A percentile compares a stretch with the other conserved stretches of the same genome.
phyloP scores from a whole-genome alignment of 495 filamentous ascomycete genomes.

The Hypoxylon cercidicola region DNA sequence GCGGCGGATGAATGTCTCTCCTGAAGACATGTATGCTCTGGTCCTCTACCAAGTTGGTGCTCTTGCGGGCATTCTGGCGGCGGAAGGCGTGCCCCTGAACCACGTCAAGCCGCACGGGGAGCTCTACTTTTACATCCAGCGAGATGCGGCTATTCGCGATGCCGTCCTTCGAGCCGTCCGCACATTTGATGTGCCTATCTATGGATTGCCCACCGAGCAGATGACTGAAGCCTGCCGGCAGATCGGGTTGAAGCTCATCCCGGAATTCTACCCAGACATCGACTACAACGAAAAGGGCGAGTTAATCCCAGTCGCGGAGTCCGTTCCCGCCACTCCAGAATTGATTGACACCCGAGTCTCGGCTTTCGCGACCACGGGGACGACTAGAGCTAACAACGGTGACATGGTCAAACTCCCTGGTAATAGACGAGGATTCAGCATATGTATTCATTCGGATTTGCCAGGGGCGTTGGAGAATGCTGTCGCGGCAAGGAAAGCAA shows the following conservation, averaged over 20 bases:
- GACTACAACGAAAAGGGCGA: constrained; percentile 61
- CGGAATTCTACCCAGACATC: constrained; percentile 68
- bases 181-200: constrained; percentile 63
- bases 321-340: constrained; percentile 21
- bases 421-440: constrained; percentile 33
- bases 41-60: constrained; percentile 70
- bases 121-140: constrained; percentile 67
- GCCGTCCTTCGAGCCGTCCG: constrained; percentile 62
- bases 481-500: constrained; percentile 23
- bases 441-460: constrained; percentile 45
- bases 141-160: constrained; percentile 59
- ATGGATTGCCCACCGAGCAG: constrained; percentile 63
- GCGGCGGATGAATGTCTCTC: constrained; percentile 63
- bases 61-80: constrained; percentile 64
- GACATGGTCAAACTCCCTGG: constrained; percentile 27
- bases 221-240: constrained; percentile 62
- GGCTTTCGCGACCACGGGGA: constrained; percentile 14
- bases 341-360: constrained; percentile 21
- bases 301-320: constrained; percentile 31
- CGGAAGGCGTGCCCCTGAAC: constrained; percentile 63
- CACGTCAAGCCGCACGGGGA: constrained; percentile 71
- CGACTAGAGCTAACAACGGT: constrained; percentile 15
- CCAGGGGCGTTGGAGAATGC: constrained; percentile 41
- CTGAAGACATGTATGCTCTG: constrained; percentile 67
- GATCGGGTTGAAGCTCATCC: constrained; percentile 63